A percentile compares a stretch with the other conserved stretches of the same genome.
Evolutionary conservation across 495 filamentous ascomycete genomes (phyloP).

Genomic region (Parachaetomium inaequale): DNA sequence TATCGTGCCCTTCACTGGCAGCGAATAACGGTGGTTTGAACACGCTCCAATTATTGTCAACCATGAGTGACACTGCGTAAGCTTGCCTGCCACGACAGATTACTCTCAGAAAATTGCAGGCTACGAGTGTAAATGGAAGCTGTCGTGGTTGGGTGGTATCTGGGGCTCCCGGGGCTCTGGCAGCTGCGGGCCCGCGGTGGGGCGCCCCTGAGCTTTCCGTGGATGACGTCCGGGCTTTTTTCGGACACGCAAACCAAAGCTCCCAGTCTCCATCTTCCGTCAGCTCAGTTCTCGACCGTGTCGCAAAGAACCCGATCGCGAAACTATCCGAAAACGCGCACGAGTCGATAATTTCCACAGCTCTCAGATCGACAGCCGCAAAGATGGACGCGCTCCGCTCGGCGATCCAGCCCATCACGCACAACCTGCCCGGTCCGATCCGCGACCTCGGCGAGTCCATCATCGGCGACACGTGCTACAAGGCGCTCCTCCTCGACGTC

Average conservation of each 20-base stretch:
- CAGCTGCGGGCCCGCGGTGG: background rate
- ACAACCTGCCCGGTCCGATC: constrained; percentile 74
- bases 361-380: background rate
- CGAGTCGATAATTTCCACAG: background rate
- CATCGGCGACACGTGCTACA: constrained; percentile 81
- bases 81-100: background rate
- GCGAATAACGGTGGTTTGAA: background rate
- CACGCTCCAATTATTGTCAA: background rate
- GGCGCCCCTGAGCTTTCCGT: background rate
- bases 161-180: background rate
- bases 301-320: background rate
- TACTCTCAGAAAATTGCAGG: background rate
- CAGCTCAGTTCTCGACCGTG: background rate
- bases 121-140: background rate
- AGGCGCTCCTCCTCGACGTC: constrained; percentile 72
- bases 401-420: constrained; percentile 71
- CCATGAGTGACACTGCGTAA: background rate
- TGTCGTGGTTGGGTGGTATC: background rate
- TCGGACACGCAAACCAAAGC: background rate
- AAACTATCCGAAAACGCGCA: background rate
- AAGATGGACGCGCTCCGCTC: constrained; percentile 57
- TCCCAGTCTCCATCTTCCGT: background rate
- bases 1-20: background rate
- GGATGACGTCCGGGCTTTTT: constrained; percentile 13
- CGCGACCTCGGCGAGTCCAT: constrained; percentile 70